Percentiles rank a stretch among this genome's conserved stretches.
phyloP scores from a whole-genome alignment of 1,284 basidiomycete genomes.

The Vanrija sp. region DNA sequence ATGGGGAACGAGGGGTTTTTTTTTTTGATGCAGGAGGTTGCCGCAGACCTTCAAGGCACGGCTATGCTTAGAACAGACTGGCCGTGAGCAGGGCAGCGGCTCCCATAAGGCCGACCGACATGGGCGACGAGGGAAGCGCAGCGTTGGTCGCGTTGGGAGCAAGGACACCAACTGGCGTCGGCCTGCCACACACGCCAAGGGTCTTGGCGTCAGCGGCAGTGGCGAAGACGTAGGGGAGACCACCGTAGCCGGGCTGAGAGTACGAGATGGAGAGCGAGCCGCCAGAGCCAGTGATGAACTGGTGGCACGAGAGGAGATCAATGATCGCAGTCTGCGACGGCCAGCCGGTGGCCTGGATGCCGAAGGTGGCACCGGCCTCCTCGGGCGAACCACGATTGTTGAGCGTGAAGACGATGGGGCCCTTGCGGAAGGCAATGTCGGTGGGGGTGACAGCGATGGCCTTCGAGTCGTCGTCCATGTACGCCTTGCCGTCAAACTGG shows the following conservation, averaged over 20 bases:
- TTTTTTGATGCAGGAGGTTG: too few relatives aligned
- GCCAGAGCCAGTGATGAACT: constrained; percentile 35
- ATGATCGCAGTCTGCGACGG: constrained; percentile 33
- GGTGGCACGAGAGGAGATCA: constrained; percentile 44
- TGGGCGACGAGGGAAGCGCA: too few relatives aligned
- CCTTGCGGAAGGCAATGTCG: constrained; percentile 68
- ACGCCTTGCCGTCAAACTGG: constrained; percentile 49
- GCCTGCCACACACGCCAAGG: constrained; percentile 4
- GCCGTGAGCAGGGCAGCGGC: too few relatives aligned
- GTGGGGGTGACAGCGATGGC: constrained; percentile 59
- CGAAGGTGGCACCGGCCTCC: constrained; percentile 27
- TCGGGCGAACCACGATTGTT: constrained; percentile 57
- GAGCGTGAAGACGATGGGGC: constrained; percentile 62
- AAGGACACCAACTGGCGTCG: too few relatives aligned
- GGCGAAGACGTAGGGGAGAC: constrained; percentile 40
- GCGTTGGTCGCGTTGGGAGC: too few relatives aligned
- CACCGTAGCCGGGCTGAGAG: constrained; percentile 35
- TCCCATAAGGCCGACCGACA: too few relatives aligned
- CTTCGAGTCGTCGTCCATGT: constrained; percentile 58
- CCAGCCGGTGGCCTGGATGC: constrained; percentile 39
- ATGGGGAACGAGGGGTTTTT: too few relatives aligned
- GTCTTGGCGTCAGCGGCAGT: constrained; percentile 7
- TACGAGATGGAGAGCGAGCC: constrained; percentile 43
- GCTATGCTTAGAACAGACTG: too few relatives aligned
- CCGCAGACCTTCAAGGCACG: too few relatives aligned